These are phyloP conservation scores for Kokia cookei DNA, from an alignment of 441 rosid genomes.

Conservation along the genomic window DNA sequence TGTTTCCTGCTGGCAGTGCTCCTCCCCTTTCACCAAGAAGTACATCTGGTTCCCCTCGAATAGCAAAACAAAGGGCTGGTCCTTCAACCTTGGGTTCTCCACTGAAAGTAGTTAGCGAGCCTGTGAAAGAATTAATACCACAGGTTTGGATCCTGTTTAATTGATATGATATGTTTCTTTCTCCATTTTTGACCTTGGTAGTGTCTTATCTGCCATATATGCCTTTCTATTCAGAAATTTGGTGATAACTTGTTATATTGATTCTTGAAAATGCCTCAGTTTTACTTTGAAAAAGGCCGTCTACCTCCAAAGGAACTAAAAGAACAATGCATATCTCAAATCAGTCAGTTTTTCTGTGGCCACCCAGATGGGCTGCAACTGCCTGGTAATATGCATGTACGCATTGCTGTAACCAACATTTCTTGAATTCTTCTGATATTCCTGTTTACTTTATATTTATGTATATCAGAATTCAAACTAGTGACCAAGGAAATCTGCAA, in stretches of 20 bases:
- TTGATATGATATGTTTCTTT: slow-evolving; percentile 1
- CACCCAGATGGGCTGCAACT: slow-evolving; percentile 75
- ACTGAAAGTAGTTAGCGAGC: slow-evolving; percentile 70
- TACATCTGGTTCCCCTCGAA: slow-evolving; percentile 83
- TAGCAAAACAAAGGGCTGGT: slow-evolving; percentile 61
- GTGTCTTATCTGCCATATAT: not conserved
- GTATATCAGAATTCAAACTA: slow-evolving; percentile 63
- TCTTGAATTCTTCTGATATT: slow-evolving; percentile 10
- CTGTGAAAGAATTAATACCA: slow-evolving; percentile 81
- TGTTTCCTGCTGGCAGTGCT: slow-evolving; percentile 92
- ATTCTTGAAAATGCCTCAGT: slow-evolving; percentile 38
- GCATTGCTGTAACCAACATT: not conserved
- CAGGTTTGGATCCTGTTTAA: slow-evolving; percentile 46
- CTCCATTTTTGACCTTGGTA: not conserved
- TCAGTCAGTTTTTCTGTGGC: slow-evolving; percentile 69
- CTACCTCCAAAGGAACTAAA: slow-evolving; percentile 88
- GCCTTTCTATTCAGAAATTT: slow-evolving; percentile 1
- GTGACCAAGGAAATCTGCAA: slow-evolving; percentile 93
- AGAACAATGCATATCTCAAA: slow-evolving; percentile 64
- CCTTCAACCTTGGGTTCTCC: slow-evolving; percentile 87
- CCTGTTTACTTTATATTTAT: slow-evolving; percentile 4
- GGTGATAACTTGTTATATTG: slow-evolving; percentile 6
- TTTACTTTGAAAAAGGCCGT: slow-evolving; percentile 89
- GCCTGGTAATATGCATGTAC: slow-evolving; percentile 45
- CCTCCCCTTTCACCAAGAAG: slow-evolving; percentile 99